phyloP scores from a whole-genome alignment of 2,329 filamentous ascomycete genomes.

The Metarhizium brunneum region DNA sequence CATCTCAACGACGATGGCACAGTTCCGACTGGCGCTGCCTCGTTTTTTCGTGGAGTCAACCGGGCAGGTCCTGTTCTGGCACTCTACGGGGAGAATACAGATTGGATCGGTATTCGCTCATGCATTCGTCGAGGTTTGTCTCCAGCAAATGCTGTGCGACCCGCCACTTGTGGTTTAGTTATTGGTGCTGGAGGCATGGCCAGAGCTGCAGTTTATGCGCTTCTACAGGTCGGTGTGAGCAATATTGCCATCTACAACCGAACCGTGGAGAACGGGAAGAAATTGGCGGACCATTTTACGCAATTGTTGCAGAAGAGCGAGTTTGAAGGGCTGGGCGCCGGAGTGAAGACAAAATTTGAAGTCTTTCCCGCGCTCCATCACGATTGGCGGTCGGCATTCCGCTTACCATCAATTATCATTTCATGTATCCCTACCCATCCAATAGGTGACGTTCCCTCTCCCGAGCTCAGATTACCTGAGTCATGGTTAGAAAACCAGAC shows the following conservation, averaged over 20 bases:
- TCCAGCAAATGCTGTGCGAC: constrained; percentile 56
- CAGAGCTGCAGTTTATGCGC: constrained; percentile 65
- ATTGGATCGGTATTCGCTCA: constrained; percentile 71
- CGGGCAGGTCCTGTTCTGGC: constrained; percentile 57
- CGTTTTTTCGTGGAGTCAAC: constrained; percentile 40
- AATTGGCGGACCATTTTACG: constrained; percentile 62
- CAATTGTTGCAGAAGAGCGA: constrained; percentile 36
- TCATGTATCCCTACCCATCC: constrained; percentile 67
- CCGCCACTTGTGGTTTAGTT: constrained; percentile 46
- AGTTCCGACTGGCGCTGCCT: constrained; percentile 44
- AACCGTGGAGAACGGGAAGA: constrained; percentile 56
- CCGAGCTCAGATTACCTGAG: constrained; percentile 59
- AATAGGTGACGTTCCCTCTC: constrained; percentile 52
- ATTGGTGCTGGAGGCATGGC: constrained; percentile 69
- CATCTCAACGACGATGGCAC: constrained; percentile 46
- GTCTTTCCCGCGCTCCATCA: constrained; percentile 51
- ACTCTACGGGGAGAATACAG: constrained; percentile 71
- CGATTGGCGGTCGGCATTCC: constrained; percentile 54
- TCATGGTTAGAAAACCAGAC: constrained; percentile 65
- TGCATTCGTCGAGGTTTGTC: constrained; percentile 65
- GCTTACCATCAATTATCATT: constrained; percentile 62
- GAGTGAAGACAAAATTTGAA: constrained; percentile 37
- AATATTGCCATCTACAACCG: constrained; percentile 70
- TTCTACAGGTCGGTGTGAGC: constrained; percentile 67
- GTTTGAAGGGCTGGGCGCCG: constrained; percentile 32